Percentiles rank a stretch among this genome's conserved stretches.
Conservation (phyloP, 257 asterid species). For the Solanum neorickii region DNA sequence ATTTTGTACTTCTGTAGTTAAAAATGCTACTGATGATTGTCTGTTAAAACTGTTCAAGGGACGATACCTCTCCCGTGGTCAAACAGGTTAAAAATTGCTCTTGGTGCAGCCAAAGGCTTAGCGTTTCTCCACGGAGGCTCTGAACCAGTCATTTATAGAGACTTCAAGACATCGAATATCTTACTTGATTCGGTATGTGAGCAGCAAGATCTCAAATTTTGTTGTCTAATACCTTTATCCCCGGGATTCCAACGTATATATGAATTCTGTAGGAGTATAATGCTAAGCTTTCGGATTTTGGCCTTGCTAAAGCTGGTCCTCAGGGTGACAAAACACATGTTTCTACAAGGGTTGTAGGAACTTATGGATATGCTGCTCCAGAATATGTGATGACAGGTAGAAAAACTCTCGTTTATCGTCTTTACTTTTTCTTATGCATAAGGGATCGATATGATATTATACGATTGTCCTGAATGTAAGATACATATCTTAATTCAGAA, state of each 20-base stretch:
- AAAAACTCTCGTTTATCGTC: background rate
- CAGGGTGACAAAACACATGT: conserved; percentile 95
- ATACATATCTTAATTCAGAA: too few relatives aligned
- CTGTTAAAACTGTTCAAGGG: conserved; percentile 43
- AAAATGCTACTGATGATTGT: background rate
- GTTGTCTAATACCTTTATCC: background rate
- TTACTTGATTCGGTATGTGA: conserved; percentile 71
- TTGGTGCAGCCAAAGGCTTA: conserved; percentile 93
- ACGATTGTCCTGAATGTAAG: background rate
- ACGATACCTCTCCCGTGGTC: conserved; percentile 94
- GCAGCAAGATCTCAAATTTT: background rate
- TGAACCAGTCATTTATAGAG: conserved; percentile 85
- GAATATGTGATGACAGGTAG: conserved; percentile 97
- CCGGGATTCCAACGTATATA: background rate
- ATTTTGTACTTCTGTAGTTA: background rate
- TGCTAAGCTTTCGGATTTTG: conserved; percentile 91
- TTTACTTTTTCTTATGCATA: background rate
- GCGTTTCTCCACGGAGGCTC: conserved; percentile 85
- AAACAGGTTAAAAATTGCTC: conserved; percentile 77
- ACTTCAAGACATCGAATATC: conserved; percentile 93
- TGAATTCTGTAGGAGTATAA: conserved; percentile 58
- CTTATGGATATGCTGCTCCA: conserved; percentile 95
- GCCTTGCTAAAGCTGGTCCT: conserved; percentile 96
- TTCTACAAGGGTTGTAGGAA: conserved; percentile 84
- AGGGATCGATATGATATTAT: background rate